Conservation (phyloP, 169 alveolate genomes). For the Besnoitia besnoiti region DNA sequence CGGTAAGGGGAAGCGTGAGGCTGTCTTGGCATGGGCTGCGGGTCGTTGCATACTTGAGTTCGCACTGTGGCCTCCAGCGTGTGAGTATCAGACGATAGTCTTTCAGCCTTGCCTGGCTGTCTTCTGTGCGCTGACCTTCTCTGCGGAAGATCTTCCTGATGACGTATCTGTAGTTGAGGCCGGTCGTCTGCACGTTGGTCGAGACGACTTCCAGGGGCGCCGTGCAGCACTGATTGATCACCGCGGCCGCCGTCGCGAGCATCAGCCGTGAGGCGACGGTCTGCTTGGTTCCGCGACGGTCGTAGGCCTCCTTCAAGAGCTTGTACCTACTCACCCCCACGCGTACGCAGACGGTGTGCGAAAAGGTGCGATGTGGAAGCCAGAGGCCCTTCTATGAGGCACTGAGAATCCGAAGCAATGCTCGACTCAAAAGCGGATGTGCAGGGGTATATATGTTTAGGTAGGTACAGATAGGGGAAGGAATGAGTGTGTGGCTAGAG, state of each 20-base stretch:
- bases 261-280: not conserved
- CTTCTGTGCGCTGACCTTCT: conserved; percentile 27
- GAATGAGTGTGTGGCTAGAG: too few species aligned
- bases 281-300: not conserved
- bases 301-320: conserved; percentile 22
- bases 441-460: too few species aligned
- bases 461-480: too few species aligned
- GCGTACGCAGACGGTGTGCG: not conserved
- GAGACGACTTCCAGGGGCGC: conserved; percentile 36
- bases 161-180: not conserved
- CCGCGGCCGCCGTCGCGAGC: conserved; percentile 22
- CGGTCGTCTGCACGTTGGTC: conserved; percentile 33
- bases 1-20: too few species aligned
- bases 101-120: too few species aligned
- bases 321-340: not conserved
- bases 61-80: too few species aligned
- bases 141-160: conserved; percentile 15
- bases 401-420: too few species aligned
- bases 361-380: not conserved
- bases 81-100: too few species aligned
- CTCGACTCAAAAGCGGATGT: too few species aligned
- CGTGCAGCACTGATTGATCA: conserved; percentile 37
- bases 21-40: too few species aligned
- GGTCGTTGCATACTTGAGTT: too few species aligned
- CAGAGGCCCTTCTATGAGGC: not conserved